Conservation (phyloP, 345 rosid genomes). For the Durio zibethinus region DNA sequence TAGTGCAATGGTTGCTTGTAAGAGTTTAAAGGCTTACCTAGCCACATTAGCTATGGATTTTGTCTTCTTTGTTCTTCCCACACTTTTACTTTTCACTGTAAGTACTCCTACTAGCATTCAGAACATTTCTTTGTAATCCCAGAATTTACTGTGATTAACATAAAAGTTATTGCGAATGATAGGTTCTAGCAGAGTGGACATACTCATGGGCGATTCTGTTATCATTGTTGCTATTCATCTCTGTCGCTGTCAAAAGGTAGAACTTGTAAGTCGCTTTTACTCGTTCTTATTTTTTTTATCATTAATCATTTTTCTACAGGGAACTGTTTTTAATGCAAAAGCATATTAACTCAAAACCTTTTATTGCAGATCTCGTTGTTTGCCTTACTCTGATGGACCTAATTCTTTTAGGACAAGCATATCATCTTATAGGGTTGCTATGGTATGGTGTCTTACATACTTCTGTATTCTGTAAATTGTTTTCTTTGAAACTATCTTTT, state of each 20-base stretch:
- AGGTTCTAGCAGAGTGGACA: constrained; percentile 81
- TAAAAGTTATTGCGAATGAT: neutral
- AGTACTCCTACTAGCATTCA: constrained; percentile 19
- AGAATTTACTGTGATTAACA: neutral
- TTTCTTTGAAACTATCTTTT: constrained; percentile 3
- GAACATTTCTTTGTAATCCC: neutral
- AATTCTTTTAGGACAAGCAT: constrained; percentile 46
- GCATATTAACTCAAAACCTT: constrained; percentile 10
- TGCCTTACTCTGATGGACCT: constrained; percentile 33
- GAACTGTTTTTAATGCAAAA: neutral
- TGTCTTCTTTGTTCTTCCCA: constrained; percentile 56
- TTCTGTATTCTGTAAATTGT: neutral
- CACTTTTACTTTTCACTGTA: constrained; percentile 68
- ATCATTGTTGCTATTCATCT: constrained; percentile 30
- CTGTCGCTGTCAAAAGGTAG: constrained; percentile 65
- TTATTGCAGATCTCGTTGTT: constrained; percentile 37
- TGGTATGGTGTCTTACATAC: constrained; percentile 37
- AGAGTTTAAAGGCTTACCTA: constrained; percentile 40
- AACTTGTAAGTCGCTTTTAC: constrained; percentile 38
- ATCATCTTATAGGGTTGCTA: constrained; percentile 61
- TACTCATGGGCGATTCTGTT: constrained; percentile 39
- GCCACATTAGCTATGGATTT: constrained; percentile 51
- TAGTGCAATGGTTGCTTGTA: constrained; percentile 15
- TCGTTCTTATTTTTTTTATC: neutral
- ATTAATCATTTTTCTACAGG: neutral